These are phyloP conservation scores for Crucibulum laeve DNA, from an alignment of 768 basidiomycete genomes.

Conservation along the genomic window DNA sequence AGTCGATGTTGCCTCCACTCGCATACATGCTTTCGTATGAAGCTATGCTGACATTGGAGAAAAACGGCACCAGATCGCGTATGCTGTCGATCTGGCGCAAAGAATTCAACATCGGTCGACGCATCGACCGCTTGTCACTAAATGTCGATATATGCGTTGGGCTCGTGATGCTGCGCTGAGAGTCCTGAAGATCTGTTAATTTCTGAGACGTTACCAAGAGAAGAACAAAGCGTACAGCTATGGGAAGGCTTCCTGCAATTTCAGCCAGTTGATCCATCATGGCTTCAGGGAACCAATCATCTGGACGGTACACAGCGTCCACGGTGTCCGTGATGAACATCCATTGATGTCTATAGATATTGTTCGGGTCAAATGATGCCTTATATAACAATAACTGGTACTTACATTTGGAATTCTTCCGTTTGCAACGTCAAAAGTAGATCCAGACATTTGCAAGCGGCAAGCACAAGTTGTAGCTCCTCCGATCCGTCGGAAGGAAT, in stretches of 20 bases:
- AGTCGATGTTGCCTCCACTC: conserved; percentile 78
- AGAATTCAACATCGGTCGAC: conserved; percentile 67
- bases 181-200: conserved; percentile 17
- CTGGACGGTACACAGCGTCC: conserved; percentile 87
- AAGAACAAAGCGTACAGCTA: conserved; percentile 23
- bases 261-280: conserved; percentile 91
- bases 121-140: conserved; percentile 44
- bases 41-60: conserved; percentile 82
- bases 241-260: conserved; percentile 66
- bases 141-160: conserved; percentile 23
- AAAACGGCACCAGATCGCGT: conserved; percentile 84
- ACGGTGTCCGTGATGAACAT: conserved; percentile 97
- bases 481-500: conserved; percentile 83
- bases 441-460: conserved; percentile 93
- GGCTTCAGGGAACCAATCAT: conserved; percentile 78
- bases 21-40: conserved; percentile 91
- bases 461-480: conserved; percentile 74
- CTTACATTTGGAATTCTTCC: conserved; percentile 95
- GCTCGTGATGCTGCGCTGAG: conserved; percentile 16
- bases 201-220: conserved; percentile 1
- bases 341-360: conserved; percentile 79
- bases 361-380: conserved; percentile 5
- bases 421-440: conserved; percentile 90
- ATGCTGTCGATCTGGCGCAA: conserved; percentile 80
- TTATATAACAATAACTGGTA: neutral